Evolutionary conservation across 768 basidiomycete genomes (phyloP).

Genomic region (Rhodotorula paludigena): DNA sequence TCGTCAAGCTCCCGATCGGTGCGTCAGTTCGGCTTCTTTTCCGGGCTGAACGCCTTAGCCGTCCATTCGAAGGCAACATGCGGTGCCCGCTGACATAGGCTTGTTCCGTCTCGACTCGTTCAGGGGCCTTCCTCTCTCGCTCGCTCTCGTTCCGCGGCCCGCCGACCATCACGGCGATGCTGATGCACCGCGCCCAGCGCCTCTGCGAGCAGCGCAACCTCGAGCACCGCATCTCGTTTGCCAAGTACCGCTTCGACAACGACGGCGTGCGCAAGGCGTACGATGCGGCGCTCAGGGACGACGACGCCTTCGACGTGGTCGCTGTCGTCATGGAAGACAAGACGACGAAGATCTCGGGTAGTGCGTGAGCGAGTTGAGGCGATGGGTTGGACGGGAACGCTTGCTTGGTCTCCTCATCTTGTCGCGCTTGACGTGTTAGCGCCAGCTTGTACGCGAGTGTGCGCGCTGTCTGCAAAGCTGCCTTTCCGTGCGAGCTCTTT

Average conservation of each 20-base stretch:
- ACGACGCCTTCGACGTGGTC: not conserved
- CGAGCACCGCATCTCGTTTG: not conserved
- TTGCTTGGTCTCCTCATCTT: no score
- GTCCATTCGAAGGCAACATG: no score
- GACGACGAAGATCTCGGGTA: not conserved
- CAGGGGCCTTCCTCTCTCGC: not conserved
- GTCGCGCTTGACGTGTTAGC: no score
- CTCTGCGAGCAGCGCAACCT: not conserved
- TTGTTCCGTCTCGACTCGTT: no score
- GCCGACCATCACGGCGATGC: not conserved
- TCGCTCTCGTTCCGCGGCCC: not conserved
- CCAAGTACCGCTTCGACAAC: not conserved
- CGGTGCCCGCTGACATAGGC: no score
- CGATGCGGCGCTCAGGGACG: not conserved
- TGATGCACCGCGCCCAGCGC: not conserved
- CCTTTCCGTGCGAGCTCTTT: no score
- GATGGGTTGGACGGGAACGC: not conserved
- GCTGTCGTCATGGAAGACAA: not conserved
- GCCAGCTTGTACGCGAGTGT: no score
- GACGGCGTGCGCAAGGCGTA: conserved; percentile 2
- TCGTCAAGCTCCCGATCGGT: not conserved
- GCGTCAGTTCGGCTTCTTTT: not conserved
- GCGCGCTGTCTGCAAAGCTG: no score
- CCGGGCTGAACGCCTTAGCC: not conserved
- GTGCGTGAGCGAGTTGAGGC: not conserved